These are phyloP conservation scores for Colletotrichum cordylinicola DNA, from an alignment of 2,329 filamentous ascomycete species.

Conservation along the genomic window DNA sequence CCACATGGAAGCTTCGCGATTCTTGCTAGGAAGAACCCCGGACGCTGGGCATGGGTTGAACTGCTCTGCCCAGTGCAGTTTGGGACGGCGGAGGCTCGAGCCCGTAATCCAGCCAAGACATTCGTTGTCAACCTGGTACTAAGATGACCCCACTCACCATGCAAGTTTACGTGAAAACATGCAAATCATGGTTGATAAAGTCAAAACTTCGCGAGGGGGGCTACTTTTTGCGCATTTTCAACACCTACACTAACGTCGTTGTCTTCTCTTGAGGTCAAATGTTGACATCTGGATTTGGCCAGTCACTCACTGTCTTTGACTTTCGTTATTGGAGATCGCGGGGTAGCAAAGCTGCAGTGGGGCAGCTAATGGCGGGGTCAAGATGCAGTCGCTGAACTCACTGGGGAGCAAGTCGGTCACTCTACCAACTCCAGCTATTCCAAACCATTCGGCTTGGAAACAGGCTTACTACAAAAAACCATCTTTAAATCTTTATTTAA, in stretches of 20 bases:
- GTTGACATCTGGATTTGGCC: not conserved
- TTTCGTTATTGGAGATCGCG: constrained; percentile 10
- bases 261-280: accelerated
- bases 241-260: not conserved
- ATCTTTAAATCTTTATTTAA: too few relatives aligned
- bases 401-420: not conserved
- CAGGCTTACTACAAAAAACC: not conserved
- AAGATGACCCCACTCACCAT: not conserved
- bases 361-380: constrained; percentile 14
- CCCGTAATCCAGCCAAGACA: not conserved
- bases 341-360: constrained; percentile 17
- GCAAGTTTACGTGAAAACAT: not conserved
- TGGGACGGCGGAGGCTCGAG: not conserved
- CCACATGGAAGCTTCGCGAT: constrained; percentile 4
- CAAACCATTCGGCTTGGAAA: not conserved
- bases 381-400: not conserved
- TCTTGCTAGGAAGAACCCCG: not conserved
- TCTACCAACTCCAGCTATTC: not conserved
- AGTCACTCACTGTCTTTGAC: not conserved
- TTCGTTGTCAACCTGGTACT: not conserved
- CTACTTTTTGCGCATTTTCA: not conserved
- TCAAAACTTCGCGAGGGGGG: not conserved
- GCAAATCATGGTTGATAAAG: not conserved
- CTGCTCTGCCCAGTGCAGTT: not conserved
- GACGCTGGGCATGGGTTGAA: not conserved